Base-by-base conservation (phyloP, 345 rosid genomes). In the Garcia nutans region DNA sequence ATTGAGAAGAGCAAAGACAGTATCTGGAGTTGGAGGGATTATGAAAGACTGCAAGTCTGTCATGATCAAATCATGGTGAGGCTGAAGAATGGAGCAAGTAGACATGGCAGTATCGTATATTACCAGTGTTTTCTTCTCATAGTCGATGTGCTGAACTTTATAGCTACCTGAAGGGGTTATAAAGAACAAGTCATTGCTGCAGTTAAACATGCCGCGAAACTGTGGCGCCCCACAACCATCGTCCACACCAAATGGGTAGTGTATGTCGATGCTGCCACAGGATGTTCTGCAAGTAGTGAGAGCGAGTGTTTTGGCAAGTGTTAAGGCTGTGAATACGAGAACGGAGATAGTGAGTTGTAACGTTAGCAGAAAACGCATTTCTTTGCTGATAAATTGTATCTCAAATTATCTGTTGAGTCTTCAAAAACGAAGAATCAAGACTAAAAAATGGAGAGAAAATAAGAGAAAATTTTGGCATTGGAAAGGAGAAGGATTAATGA, bases 31-130 rank as follows among this genome's bases (percentile, higher is more conserved):
- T 0, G 99, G 98, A 1, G 91, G 90, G 28, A 95, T 90, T n/a
- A 87, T 45, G 16, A 82, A 91, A 20, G 88, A 86, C 50, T 93
- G 96, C 3, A 91, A 70, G 37, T 89, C 94, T 0, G 94, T 63
- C 91, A 95, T 76, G 72, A 83, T 49, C 78, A 95, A 89, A 79
- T 95, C 96, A 73, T 88, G 99, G 84, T 88, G 96, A 22, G 99
- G 97, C 67, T 91, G 97, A 24, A 95, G 93, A 54, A 90, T 89
- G 22, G 98, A 93, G 88, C 98, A 95, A 0, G 99, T 93, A 31
- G 98, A 95, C 99, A 95, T 95, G 9, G 97, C 80, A 0, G 99
- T 94, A 77, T 95, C 99, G 82, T 89, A 95, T 4, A 93, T 65
- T 22, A 73, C 79, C 72, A 95, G 62, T 3, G 81, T 85, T 63